phyloP scores from a whole-genome alignment of 164 flowering plant genomes.

The Liquidambar formosana region DNA sequence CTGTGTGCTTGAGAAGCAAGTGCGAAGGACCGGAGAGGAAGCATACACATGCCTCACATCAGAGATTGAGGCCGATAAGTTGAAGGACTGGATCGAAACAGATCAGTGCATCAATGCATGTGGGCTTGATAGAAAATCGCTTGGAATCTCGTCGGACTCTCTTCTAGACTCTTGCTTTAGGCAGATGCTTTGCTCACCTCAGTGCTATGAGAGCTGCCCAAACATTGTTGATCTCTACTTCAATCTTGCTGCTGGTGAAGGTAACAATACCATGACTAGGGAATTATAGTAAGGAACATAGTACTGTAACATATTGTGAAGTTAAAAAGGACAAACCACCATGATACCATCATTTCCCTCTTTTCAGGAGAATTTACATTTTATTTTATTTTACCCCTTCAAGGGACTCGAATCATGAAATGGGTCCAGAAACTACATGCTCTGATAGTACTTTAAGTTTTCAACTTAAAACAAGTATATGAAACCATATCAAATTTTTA shows the following conservation, averaged over 20 bases:
- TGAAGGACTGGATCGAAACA: constrained; percentile 49
- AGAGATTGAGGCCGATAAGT: constrained; percentile 51
- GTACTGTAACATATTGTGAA: too few relatives aligned
- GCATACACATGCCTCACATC: constrained; percentile 49
- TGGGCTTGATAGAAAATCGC: constrained; percentile 46
- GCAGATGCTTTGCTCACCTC: constrained; percentile 58
- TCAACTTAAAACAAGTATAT: too few relatives aligned
- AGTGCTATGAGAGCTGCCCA: constrained; percentile 59
- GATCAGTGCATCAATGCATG: constrained; percentile 58
- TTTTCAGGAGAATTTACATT: too few relatives aligned
- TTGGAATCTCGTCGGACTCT: constrained; percentile 72
- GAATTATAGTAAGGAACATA: too few relatives aligned
- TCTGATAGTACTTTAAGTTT: too few relatives aligned
- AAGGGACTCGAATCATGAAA: too few relatives aligned
- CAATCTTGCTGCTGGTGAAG: constrained; percentile 83
- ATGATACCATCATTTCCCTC: too few relatives aligned
- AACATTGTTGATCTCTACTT: constrained; percentile 76
- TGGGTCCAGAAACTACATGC: too few relatives aligned
- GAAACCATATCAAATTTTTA: too few relatives aligned
- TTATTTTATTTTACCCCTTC: too few relatives aligned
- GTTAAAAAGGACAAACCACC: too few relatives aligned
- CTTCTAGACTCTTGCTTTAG: constrained; percentile 56
- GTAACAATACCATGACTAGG: constrained; percentile 23
- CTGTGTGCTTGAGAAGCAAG: constrained; percentile 65
- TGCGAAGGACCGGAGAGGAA: constrained; percentile 42